Base-by-base conservation (phyloP, 163 green algal genomes). In the Chlamydomonas reinhardtii region DNA sequence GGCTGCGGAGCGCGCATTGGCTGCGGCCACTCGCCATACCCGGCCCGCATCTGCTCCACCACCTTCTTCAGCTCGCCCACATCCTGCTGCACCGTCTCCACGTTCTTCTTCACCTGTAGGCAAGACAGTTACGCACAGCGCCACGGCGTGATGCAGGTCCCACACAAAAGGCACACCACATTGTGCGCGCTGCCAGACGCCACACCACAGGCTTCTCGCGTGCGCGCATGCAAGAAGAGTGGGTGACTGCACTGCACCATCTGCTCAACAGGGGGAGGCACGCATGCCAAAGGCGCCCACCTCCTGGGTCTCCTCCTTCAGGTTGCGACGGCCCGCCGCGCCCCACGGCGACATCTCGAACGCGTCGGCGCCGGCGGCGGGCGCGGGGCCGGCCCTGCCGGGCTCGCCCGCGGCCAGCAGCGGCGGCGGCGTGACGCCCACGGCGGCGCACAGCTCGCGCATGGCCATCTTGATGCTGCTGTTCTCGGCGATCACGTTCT, bases 241-340 rank as follows among this genome's bases (percentile, higher is more conserved):
- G n/a, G n/a, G n/a, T n/a, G n/a, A n/a, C n/a, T n/a, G n/a, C n/a
- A n/a, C n/a, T n/a, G n/a, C n/a, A n/a, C n/a, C n/a, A n/a, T n/a
- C n/a, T n/a, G n/a, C n/a, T n/a, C n/a, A n/a, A n/a, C n/a, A n/a
- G n/a, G n/a, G n/a, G n/a, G n/a, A n/a, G n/a, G n/a, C n/a, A n/a
- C n/a, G n/a, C n/a, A n/a, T n/a, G n/a, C n/a, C n/a, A n/a, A n/a
- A 29, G 5, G 11, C 2, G 66, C 72, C 17, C 31, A 85, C 79
- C 68, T 85, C 79, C 79, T 85, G 79, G 66, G 79, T 73, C 79
- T 85, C 79, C 68, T 85, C 52, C 34, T 43, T 62, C 0, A 85
- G 12, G 29, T 52, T 85, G 48, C 66, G 78, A 2, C 79, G 79
- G 9, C 79, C 68, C 2, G 79, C 68, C 68, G 72, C 48, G 79